Base-by-base conservation (phyloP, 805 yeast genomes). In the Myxozyma geophila region DNA sequence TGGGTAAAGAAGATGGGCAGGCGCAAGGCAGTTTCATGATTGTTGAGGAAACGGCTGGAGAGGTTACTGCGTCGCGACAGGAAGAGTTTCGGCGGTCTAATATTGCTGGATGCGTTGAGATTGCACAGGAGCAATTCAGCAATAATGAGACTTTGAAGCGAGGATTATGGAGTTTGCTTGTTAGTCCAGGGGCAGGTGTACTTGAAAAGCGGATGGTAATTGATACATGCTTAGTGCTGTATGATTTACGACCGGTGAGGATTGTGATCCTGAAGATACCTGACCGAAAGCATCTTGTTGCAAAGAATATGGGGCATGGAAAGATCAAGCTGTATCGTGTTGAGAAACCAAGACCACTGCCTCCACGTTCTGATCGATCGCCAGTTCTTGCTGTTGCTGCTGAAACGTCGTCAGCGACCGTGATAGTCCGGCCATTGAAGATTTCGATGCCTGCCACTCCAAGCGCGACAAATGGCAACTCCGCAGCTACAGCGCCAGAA, bases 211-310 rank as follows among this genome's bases (percentile, higher is more conserved):
- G 92, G 62, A 74, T 81, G 41, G 71, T 93, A 8, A 86, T 89
- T 68, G 88, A 85, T 62, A 71, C 90, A 2, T 79, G 89, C 58
- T 84, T 85, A 48, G 82, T 93, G 8, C 75, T 93, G 35, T 89
- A 85, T 70, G 82, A 82, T 46, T 83, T 92, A 7, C 75, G 78
- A 37, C 87, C 88, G 66, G 79, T 84, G 1, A 81, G 87, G 51
- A 72, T 82, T n/a, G 91, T 91, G 1, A 81, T 77, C 2, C 76
- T 92, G 23, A 82, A 85, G 6, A 76, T 86, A 13, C 97, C 97
- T 2, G 61, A 59, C 37, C 81, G 86, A 68, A 87, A 84, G 72
- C 85, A 84, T 67, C 78, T 95, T 28, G 84, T 83, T 7, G 90
- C 91, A 0, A 82, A 81, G 67, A 70, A 83, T 57, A 67, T 80